A percentile compares a stretch with the other conserved stretches of the same genome.
These are phyloP conservation scores for Skeletonema grethae DNA, from an alignment of 108 stramenopile species.

Conservation along the genomic window DNA sequence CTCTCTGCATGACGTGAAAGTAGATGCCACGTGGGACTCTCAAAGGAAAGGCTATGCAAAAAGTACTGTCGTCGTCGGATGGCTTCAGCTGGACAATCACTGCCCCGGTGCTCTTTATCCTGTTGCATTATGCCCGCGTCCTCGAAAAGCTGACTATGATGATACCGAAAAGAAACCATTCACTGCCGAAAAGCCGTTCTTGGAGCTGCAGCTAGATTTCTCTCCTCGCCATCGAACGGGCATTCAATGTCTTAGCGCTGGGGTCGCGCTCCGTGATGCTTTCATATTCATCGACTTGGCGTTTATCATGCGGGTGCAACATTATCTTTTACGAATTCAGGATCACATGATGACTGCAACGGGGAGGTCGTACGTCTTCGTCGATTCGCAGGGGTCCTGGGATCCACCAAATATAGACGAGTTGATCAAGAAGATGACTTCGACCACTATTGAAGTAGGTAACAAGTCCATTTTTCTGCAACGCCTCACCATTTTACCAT, in stretches of 20 bases:
- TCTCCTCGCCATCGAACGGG: constrained; percentile 73
- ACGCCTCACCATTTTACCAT: constrained; percentile 55
- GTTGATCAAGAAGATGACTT: constrained; percentile 14
- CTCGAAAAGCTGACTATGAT: not conserved
- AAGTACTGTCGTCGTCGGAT: constrained; percentile 53
- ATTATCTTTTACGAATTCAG: constrained; percentile 55
- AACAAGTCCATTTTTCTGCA: constrained; percentile 64
- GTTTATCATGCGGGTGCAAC: constrained; percentile 69
- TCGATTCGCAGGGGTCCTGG: constrained; percentile 20
- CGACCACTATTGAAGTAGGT: constrained; percentile 5
- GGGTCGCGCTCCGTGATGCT: constrained; percentile 61
- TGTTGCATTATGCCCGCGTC: constrained; percentile 62
- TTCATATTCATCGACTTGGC: constrained; percentile 67
- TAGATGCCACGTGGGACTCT: constrained; percentile 58
- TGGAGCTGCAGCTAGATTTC: constrained; percentile 58
- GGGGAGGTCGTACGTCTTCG: not conserved
- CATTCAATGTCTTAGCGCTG: constrained; percentile 58
- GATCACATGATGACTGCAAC: constrained; percentile 39
- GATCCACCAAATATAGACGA: constrained; percentile 13
- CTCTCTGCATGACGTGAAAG: constrained; percentile 57
- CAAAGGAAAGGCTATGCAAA: constrained; percentile 56
- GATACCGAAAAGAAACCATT: constrained; percentile 2
- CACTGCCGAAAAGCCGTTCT: constrained; percentile 42
- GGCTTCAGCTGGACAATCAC: constrained; percentile 83
- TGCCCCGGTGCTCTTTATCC: constrained; percentile 73